Conservation (phyloP, 768 basidiomycete genomes). For the Paxillus rubicundulus region DNA sequence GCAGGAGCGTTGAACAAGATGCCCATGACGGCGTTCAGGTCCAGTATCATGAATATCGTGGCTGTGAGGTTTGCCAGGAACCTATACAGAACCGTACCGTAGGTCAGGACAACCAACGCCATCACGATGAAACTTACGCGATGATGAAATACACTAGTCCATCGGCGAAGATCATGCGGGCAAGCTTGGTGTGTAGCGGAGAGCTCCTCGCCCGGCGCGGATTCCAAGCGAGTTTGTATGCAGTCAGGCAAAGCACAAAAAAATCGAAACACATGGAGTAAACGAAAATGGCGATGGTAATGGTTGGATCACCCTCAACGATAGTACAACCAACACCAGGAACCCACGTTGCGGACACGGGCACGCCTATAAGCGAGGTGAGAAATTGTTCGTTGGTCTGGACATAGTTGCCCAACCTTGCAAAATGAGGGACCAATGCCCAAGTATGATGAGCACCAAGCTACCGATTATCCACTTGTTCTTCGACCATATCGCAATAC, state of each 20-base stretch:
- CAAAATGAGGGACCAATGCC: slow-evolving; percentile 69
- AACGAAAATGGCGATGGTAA: slow-evolving; percentile 69
- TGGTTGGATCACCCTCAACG: slow-evolving; percentile 54
- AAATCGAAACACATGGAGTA: slow-evolving; percentile 78
- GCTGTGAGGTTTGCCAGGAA: slow-evolving; percentile 38
- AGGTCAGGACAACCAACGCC: slow-evolving; percentile 25
- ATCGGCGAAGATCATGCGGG: slow-evolving; percentile 65
- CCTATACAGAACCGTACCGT: neutral
- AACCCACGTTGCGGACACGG: slow-evolving; percentile 58
- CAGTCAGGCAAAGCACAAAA: slow-evolving; percentile 55
- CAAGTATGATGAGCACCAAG: slow-evolving; percentile 54
- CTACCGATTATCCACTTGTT: slow-evolving; percentile 49
- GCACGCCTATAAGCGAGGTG: slow-evolving; percentile 42
- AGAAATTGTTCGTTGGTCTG: neutral
- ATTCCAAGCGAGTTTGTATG: slow-evolving; percentile 50
- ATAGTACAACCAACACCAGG: slow-evolving; percentile 52
- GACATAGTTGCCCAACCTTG: slow-evolving; percentile 43
- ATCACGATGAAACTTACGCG: slow-evolving; percentile 44
- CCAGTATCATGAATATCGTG: slow-evolving; percentile 60
- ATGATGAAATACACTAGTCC: slow-evolving; percentile 75
- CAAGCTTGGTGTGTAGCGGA: slow-evolving; percentile 44
- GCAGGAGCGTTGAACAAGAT: slow-evolving; percentile 67
- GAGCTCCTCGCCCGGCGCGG: slow-evolving; percentile 10
- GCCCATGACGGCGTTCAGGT: slow-evolving; percentile 66
- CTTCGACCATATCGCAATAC: slow-evolving; percentile 66